phyloP scores from a whole-genome alignment of 2,329 filamentous ascomycete species.

The Cryphonectria naterciae region DNA sequence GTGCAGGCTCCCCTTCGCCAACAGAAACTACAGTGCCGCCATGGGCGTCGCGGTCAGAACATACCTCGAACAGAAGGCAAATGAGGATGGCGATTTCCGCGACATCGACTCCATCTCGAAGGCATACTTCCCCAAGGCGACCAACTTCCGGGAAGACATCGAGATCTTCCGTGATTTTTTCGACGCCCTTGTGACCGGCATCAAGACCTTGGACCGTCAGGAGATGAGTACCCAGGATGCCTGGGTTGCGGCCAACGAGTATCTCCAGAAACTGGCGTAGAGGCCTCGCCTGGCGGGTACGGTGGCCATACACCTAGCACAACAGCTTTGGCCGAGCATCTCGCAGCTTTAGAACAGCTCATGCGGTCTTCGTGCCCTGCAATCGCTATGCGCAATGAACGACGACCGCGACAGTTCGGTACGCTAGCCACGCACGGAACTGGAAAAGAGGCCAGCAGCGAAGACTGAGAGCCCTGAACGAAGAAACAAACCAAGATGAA shows the following conservation, averaged over 20 bases:
- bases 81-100: slow-evolving; percentile 32
- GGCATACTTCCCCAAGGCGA: slow-evolving; percentile 56
- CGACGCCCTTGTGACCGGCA: slow-evolving; percentile 58
- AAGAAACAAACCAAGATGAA: not conserved
- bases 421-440: not conserved
- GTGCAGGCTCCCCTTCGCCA: slow-evolving; percentile 27
- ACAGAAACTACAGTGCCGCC: slow-evolving; percentile 27
- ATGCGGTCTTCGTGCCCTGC: not conserved
- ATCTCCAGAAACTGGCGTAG: slow-evolving; percentile 48
- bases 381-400: not conserved
- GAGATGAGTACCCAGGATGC: slow-evolving; percentile 54
- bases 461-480: not conserved
- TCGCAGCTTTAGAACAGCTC: not conserved
- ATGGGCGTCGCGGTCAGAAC: slow-evolving; percentile 29
- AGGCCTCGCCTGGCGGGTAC: slow-evolving; percentile 1
- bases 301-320: not conserved
- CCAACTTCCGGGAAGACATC: slow-evolving; percentile 63
- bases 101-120: slow-evolving; percentile 34
- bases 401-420: not conserved
- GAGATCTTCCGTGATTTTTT: slow-evolving; percentile 62
- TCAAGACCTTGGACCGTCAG: slow-evolving; percentile 56
- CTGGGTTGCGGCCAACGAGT: slow-evolving; percentile 61
- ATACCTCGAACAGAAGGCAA: slow-evolving; percentile 25
- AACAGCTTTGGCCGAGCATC: not conserved
- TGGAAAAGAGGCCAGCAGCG: not conserved